Base-by-base conservation (phyloP, 2,329 filamentous ascomycete species). In the Fusarium illudens region DNA sequence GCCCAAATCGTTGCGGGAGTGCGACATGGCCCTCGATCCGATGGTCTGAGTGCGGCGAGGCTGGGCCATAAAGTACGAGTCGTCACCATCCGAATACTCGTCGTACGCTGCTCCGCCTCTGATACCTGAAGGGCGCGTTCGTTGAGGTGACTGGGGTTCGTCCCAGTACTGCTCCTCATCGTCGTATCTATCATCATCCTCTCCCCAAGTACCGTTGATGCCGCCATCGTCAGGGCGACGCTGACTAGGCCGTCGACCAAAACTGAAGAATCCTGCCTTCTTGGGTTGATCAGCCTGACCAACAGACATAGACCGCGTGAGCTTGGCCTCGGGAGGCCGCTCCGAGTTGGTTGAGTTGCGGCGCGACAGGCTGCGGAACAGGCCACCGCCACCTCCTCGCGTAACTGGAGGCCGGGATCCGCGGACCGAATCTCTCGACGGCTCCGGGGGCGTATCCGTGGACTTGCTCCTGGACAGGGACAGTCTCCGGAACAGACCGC, bases 301-400 rank as follows among this genome's bases (percentile, higher is more conserved):
- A 6, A 90, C 80, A 3, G 89, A 92, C 58, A 91, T 78, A 1
- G 88, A 89, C 27, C 90, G 83, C 51, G 83, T 83, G 15, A 89
- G 77, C 51, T 79, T 79, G 7, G 75, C 72, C 27, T 44, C 54
- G 27, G 62, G 67, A 27, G 80, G 76, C 12, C 80, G 79, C 17
- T 79, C 75, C 0, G 77, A 78, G 77, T 62, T 72, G 29, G 75
- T 71, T 12, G 76, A 76, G 32, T 72, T 73, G 20, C 77, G 73
- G 25, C 79, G 77, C 0, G 78, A 79, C 34, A 85, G 75, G 13
- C 81, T 82, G n/a, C 84, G 80, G 64, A 84, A 78, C 4, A 86
- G 68, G 2, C 82, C 78, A n/a, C 79, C 78, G 8, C 75, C 78
- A 4, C 81, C 79, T 6, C 59, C 62, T 36, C 71, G 63, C 7